Evolutionary conservation across 2,329 filamentous ascomycete genomes (phyloP).

Genomic region (Apiospora kogelbergensis): DNA sequence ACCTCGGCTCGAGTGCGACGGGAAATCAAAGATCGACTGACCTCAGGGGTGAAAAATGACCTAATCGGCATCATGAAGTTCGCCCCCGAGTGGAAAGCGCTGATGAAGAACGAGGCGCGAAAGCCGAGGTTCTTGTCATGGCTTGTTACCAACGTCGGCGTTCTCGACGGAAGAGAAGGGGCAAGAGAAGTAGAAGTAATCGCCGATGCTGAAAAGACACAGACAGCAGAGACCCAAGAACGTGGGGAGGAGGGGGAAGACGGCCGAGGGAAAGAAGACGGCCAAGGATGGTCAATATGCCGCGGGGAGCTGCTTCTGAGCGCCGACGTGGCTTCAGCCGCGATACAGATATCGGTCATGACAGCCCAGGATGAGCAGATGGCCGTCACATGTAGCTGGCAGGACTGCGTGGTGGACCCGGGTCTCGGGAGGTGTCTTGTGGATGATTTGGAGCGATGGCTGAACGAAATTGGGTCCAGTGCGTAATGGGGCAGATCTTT

Average conservation of each 20-base stretch:
- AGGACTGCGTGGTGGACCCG: background rate
- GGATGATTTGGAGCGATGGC: background rate
- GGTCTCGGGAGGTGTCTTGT: background rate
- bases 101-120: background rate
- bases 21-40: conserved; percentile 19
- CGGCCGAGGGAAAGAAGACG: background rate
- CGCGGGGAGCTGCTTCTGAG: conserved; percentile 15
- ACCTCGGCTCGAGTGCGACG: conserved; percentile 13
- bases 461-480: background rate
- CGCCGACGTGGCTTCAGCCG: background rate
- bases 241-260: background rate
- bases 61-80: conserved; percentile 24
- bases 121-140: conserved; percentile 23
- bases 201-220: background rate
- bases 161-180: conserved; percentile 20
- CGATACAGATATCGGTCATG: background rate
- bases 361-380: conserved; percentile 10
- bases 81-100: conserved; percentile 25
- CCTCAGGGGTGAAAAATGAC: conserved; percentile 23
- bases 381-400: conserved; percentile 9
- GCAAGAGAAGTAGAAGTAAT: background rate
- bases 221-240: background rate
- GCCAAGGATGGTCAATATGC: conserved; percentile 22
- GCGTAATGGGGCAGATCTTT: background rate
- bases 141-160: conserved; percentile 29